Percentiles rank a stretch among this genome's conserved stretches.
Evolutionary conservation across 192 early-diverging fungal species (phyloP).

Genomic region (Entomortierella chlamydospora): DNA sequence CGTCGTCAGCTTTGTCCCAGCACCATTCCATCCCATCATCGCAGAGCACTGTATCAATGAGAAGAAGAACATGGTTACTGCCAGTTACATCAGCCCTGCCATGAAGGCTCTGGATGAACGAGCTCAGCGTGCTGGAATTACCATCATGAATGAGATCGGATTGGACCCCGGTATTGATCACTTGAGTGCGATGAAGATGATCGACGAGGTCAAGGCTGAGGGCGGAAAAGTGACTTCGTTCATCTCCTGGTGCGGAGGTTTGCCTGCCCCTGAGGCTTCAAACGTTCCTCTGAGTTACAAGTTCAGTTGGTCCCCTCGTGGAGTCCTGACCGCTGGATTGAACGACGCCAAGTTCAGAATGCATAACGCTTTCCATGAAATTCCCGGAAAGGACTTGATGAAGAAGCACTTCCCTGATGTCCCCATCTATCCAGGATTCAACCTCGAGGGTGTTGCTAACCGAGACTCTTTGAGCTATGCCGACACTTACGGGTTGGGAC

Average conservation of each 20-base stretch:
- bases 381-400: conserved; percentile 78
- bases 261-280: conserved; percentile 93
- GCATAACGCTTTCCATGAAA: conserved; percentile 63
- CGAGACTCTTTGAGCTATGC: conserved; percentile 92
- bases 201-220: conserved; percentile 83
- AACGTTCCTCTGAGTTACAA: conserved; percentile 94
- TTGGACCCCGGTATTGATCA: conserved; percentile 99
- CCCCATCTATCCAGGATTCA: conserved; percentile 86
- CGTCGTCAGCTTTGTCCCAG: conserved; percentile 92
- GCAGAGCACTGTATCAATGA: conserved; percentile 81
- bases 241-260: conserved; percentile 96
- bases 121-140: conserved; percentile 85
- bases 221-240: conserved; percentile 83
- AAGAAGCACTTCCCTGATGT: conserved; percentile 77
- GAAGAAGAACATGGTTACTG: conserved; percentile 94
- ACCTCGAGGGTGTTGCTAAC: conserved; percentile 95
- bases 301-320: conserved; percentile 94
- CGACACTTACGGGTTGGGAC: conserved; percentile 84
- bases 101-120: conserved; percentile 82
- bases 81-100: conserved; percentile 93
- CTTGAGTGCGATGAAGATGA: conserved; percentile 94
- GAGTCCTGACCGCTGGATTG: conserved; percentile 89
- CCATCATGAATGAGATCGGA: conserved; percentile 97
- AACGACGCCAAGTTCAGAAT: conserved; percentile 88
- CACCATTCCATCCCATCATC: conserved; percentile 84